Conservation (phyloP, 2,329 filamentous ascomycete genomes). For the Colletotrichum gloeosporioides region DNA sequence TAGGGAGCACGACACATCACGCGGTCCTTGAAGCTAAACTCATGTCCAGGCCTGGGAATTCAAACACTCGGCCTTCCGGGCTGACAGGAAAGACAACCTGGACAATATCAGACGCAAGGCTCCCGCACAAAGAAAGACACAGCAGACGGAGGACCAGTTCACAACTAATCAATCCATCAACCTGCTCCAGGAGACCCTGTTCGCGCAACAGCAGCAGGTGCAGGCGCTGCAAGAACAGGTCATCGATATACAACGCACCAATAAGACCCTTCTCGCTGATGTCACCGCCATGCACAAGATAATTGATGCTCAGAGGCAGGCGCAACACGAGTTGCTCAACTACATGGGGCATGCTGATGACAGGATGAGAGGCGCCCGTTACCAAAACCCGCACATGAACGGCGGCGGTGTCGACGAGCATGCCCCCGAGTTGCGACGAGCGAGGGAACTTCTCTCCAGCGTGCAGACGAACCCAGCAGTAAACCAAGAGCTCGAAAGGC, state of each 20-base stretch:
- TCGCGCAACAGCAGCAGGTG: slow-evolving; percentile 91
- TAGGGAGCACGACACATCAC: slow-evolving; percentile 41
- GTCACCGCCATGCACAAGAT: slow-evolving; percentile 66
- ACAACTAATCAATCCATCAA: slow-evolving; percentile 88
- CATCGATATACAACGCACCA: slow-evolving; percentile 73
- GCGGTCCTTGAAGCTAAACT: background rate
- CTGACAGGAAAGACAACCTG: slow-evolving; percentile 93
- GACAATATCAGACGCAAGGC: slow-evolving; percentile 97
- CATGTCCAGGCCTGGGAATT: slow-evolving; percentile 83
- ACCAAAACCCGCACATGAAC: slow-evolving; percentile 39
- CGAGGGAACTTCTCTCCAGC: slow-evolving; percentile 60
- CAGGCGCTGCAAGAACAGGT: slow-evolving; percentile 87
- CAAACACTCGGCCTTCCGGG: slow-evolving; percentile 94
- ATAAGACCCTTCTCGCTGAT: slow-evolving; percentile 67
- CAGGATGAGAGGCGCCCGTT: slow-evolving; percentile 46
- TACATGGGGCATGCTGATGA: slow-evolving; percentile 57
- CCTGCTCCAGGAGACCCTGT: slow-evolving; percentile 84
- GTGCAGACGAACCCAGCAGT: slow-evolving; percentile 57
- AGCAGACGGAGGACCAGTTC: slow-evolving; percentile 71
- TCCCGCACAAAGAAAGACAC: slow-evolving; percentile 82
- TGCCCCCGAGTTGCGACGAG: slow-evolving; percentile 58
- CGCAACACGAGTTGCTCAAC: slow-evolving; percentile 62
- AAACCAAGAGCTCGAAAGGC: slow-evolving; percentile 60
- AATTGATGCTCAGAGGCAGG: slow-evolving; percentile 62
- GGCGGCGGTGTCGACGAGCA: slow-evolving; percentile 51